A percentile compares a stretch with the other conserved stretches of the same genome.
Evolutionary conservation across 768 basidiomycete species (phyloP).

Genomic region (Kwoniella heveanensis): DNA sequence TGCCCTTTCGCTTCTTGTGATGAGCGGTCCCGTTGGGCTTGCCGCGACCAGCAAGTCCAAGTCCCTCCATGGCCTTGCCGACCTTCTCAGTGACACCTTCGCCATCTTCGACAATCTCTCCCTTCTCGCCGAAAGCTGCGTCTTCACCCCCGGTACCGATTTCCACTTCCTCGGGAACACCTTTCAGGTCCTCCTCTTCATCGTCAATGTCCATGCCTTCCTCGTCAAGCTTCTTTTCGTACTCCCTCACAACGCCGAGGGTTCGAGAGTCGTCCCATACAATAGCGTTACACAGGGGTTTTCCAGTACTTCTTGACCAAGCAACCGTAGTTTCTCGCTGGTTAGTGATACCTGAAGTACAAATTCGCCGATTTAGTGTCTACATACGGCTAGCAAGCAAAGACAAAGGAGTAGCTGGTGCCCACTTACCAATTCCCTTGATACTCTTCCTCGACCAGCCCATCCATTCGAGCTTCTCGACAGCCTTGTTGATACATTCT

Average conservation of each 20-base stretch:
- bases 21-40: slow-evolving; percentile 18
- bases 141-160: slow-evolving; percentile 54
- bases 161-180: slow-evolving; percentile 30
- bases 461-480: slow-evolving; percentile 68
- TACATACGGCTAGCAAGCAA: slow-evolving; percentile 4
- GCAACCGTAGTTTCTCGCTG: slow-evolving; percentile 94
- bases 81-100: slow-evolving; percentile 22
- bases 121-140: slow-evolving; percentile 44
- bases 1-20: slow-evolving; percentile 44
- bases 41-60: slow-evolving; percentile 42
- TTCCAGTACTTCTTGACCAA: slow-evolving; percentile 88
- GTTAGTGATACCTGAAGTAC: slow-evolving; percentile 79
- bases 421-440: slow-evolving; percentile 80
- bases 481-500: slow-evolving; percentile 72
- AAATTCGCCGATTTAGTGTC: not conserved
- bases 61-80: slow-evolving; percentile 35
- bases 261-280: slow-evolving; percentile 98
- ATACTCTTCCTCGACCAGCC: slow-evolving; percentile 81
- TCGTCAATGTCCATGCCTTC: slow-evolving; percentile 76
- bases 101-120: slow-evolving; percentile 27
- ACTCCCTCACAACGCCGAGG: slow-evolving; percentile 78
- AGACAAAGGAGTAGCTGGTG: slow-evolving; percentile 2
- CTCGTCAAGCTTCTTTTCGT: slow-evolving; percentile 69
- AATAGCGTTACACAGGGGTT: slow-evolving; percentile 71
- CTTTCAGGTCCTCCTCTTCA: slow-evolving; percentile 64